A percentile compares a stretch with the other conserved stretches of the same genome.
Conservation (phyloP, 129 eudicot genomes). For the Flaveria robusta region DNA sequence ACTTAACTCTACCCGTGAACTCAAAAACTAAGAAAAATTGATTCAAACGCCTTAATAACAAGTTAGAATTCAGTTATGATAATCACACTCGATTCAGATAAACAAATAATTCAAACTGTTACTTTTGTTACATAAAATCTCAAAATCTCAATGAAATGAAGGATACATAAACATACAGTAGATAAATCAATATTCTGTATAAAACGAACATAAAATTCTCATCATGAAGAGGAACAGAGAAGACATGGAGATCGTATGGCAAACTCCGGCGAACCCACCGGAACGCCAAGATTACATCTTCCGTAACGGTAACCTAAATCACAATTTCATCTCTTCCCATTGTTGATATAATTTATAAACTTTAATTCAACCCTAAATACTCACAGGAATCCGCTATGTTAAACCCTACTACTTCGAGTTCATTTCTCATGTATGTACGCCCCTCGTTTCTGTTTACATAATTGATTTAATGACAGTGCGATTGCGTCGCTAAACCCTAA, state of each 20-base stretch:
- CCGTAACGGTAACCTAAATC: conserved; percentile 53
- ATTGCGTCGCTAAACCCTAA: conserved; percentile 29
- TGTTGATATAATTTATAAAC: too few relatives aligned
- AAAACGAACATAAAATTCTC: background rate
- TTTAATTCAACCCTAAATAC: background rate
- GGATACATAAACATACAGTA: background rate
- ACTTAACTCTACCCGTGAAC: too few relatives aligned
- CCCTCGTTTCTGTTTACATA: background rate
- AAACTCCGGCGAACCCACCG: conserved; percentile 95
- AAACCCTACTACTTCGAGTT: conserved; percentile 95
- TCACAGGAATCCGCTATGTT: conserved; percentile 85
- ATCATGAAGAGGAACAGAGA: conserved; percentile 70
- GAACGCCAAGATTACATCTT: conserved; percentile 78
- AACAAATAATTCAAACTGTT: too few relatives aligned
- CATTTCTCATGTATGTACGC: conserved; percentile 74
- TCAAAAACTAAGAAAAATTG: too few relatives aligned
- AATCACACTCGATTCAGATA: too few relatives aligned
- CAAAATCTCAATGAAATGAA: too few relatives aligned
- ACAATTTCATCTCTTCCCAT: too few relatives aligned
- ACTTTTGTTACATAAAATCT: too few relatives aligned
- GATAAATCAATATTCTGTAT: background rate
- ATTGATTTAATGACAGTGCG: background rate
- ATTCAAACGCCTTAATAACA: too few relatives aligned
- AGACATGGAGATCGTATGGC: conserved; percentile 88
- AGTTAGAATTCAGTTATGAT: too few relatives aligned